Conservation (phyloP, 352 stramenopile genomes). For the Elongisporangium senticosum region DNA sequence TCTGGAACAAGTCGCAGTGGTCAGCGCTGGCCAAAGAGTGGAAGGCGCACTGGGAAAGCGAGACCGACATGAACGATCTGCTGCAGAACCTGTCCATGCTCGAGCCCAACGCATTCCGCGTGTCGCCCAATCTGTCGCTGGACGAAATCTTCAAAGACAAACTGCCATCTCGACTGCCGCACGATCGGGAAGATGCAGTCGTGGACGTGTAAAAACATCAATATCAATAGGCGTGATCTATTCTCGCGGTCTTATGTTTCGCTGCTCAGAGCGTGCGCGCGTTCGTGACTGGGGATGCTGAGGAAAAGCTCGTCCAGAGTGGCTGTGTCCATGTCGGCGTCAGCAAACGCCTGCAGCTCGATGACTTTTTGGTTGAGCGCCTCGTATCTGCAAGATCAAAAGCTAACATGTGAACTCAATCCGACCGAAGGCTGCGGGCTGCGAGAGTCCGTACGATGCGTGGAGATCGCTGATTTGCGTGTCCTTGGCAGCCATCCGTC, state of each 20-base stretch:
- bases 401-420: conserved; percentile 1
- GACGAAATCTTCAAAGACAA: conserved; percentile 78
- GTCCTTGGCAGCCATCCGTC: conserved; percentile 22
- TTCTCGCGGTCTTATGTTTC: background rate
- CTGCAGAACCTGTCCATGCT: conserved; percentile 24
- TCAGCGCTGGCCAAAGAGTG: conserved; percentile 28
- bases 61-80: conserved; percentile 28
- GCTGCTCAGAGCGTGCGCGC: conserved; percentile 10
- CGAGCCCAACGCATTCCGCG: conserved; percentile 16
- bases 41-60: conserved; percentile 41
- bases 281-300: conserved; percentile 35
- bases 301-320: conserved; percentile 41
- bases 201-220: conserved; percentile 46
- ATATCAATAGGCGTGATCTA: background rate
- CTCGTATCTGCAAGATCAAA: conserved; percentile 25
- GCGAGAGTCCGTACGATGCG: conserved; percentile 15
- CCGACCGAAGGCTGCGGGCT: background rate
- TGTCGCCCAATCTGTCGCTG: conserved; percentile 33
- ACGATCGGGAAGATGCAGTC: conserved; percentile 62
- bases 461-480: conserved; percentile 23
- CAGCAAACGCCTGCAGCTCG: conserved; percentile 35
- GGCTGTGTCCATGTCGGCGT: conserved; percentile 25
- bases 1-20: conserved; percentile 56
- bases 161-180: conserved; percentile 52
- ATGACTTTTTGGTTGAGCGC: conserved; percentile 30